Conservation (phyloP, 1,284 basidiomycete genomes). For the Puccinia polysora region DNA sequence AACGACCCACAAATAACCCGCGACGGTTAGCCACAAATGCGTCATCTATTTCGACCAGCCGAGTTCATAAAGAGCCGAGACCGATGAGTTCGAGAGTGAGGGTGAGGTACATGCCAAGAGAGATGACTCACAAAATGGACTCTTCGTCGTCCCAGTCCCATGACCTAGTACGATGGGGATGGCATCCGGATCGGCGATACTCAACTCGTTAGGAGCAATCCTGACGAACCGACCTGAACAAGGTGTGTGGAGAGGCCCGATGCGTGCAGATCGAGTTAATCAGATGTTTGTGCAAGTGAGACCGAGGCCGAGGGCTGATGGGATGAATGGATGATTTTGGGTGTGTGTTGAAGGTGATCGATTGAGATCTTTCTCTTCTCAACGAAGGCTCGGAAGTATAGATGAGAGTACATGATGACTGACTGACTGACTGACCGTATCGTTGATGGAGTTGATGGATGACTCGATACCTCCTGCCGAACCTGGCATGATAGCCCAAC, state of each 20-base stretch:
- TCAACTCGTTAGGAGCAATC: conserved; percentile 78
- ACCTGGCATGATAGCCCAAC: conserved; percentile 64
- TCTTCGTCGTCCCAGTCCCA: conserved; percentile 50
- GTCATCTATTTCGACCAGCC: conserved; percentile 57
- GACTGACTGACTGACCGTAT: conserved; percentile 67
- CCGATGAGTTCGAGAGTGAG: conserved; percentile 63
- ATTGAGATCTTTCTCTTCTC: too few relatives aligned
- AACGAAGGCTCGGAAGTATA: too few relatives aligned
- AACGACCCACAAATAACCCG: conserved; percentile 52
- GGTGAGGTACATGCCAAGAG: conserved; percentile 64
- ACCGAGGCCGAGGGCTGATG: too few relatives aligned
- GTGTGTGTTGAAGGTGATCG: too few relatives aligned
- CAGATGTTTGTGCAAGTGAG: conserved; percentile 22
- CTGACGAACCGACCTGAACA: conserved; percentile 69
- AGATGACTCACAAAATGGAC: conserved; percentile 57
- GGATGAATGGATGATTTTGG: too few relatives aligned
- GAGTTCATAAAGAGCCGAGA: conserved; percentile 50
- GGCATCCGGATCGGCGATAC: conserved; percentile 72
- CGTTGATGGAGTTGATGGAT: conserved; percentile 72
- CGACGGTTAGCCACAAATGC: conserved; percentile 69
- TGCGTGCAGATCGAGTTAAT: too few relatives aligned
- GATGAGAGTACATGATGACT: too few relatives aligned
- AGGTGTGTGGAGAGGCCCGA: too few relatives aligned
- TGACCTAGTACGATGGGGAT: conserved; percentile 55
- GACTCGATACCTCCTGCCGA: conserved; percentile 69